Base-by-base conservation (phyloP, 169 alveolate species). In the Eimeria praecox region DNA sequence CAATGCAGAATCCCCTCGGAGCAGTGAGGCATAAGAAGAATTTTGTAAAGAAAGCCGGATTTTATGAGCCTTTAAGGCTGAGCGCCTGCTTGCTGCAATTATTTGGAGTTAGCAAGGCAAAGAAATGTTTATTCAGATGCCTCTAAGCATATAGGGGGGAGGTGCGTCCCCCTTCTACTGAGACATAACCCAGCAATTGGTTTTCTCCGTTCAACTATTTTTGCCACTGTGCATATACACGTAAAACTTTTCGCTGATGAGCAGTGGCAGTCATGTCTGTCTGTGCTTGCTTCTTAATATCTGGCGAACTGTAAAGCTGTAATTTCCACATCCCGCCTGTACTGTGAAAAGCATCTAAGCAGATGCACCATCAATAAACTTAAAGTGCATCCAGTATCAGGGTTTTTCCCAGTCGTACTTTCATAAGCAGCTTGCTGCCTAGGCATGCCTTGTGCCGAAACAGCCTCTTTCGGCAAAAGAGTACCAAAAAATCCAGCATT, bases 401-500 rank as follows among this genome's bases (percentile, higher is more conserved):
- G 9, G 77, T n/a, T 6, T n/a, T 10, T 8, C 77, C 9, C 20
- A n/a, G 40, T 66, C 16, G 14, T 30, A 1, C 30, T 30, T 66
- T 27, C 6, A 30, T 59, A 6, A 14, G 77, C 77, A 66, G 38
- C 42, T 9, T 66, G 77, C 77, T 8, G 77, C 77, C 77, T 30
- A 9, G 42, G 38, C 42, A 12, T 66, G 42, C 20, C 38, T 30
- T 42, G 42, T 75, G 49, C 56, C 85, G 35, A 35, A 24, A 71
- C 82, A 33, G 85, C 6, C 56, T 30, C 35, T 56, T 40, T 38
- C 35, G 56, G 49, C 85, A 75, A 2, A 42, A n/a, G 16, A 62
- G 33, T 66, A 66, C 77, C 40, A 66, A 66, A 66, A 66, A 66
- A 66, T 66, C 33, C 86, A 40, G 86, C 59, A 75, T 35, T 75